Base-by-base conservation (phyloP, 192 early-diverging fungal species). In the Coemansia sp. region DNA sequence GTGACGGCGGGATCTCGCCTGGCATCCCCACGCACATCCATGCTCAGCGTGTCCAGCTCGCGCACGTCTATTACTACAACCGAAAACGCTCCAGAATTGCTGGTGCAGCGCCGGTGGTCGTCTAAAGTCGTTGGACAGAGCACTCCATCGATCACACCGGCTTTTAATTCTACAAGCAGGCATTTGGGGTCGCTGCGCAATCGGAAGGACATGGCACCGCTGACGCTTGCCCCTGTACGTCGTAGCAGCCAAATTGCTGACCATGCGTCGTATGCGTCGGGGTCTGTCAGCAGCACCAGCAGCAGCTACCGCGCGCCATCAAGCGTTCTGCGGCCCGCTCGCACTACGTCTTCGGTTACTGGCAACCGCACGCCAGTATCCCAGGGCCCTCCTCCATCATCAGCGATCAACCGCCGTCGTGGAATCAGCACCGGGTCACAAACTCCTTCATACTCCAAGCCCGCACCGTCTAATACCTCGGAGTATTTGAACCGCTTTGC, bases 201-300 rank as follows among this genome's bases (percentile, higher is more conserved):
- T 21, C 51, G 59, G 8, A 59, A 59, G 26, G 66, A 68, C 7
- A 40, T 61, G 66, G 18, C 58, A 3, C 66, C 58, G 24, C 40
- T 67, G 8, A 31, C 51, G 23, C 61, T 63, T n/a, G 34, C 59
- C 17, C 50, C 58, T 12, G 17, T 56, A 21, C 66, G 56, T 31
- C 42, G 56, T 54, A 54, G 52, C 52, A 54, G 52, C 52, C 40
- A 42, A 42, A 42, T 42, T 15, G 4, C 40, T 11, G 40, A 42
- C 40, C 40, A 42, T 5, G 40, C 40, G 40, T 42, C 40, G 40
- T 42, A 42, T 42, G 40, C 40, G 4, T 42, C 40, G 40, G 40
- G 40, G 3, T 28, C 52, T 6, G 15, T 28, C 14, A 54, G 52
- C 7, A 54, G 52, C 26, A 54, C 52, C 25, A 54, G 52, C 52